Evolutionary conservation across 768 basidiomycete genomes (phyloP).

Genomic region (Candolleomyces aberdarensis): DNA sequence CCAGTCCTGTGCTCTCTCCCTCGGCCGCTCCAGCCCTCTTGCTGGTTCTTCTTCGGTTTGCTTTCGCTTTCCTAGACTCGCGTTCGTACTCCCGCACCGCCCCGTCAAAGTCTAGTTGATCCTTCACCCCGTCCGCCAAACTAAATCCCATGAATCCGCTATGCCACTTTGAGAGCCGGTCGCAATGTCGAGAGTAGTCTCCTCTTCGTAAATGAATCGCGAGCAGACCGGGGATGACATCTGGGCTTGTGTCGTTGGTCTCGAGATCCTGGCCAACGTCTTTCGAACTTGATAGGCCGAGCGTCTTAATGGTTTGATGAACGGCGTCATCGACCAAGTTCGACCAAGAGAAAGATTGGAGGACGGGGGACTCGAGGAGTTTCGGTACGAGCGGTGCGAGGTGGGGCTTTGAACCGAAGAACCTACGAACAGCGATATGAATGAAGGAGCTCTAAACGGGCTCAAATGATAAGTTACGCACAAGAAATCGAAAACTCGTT

Average conservation of each 20-base stretch:
- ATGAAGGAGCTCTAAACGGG: neutral
- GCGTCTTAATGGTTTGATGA: constrained; percentile 42
- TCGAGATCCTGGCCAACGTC: neutral
- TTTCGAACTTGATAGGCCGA: constrained; percentile 11
- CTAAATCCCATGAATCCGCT: constrained; percentile 50
- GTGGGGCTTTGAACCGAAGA: constrained; percentile 39
- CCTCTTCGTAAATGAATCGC: constrained; percentile 57
- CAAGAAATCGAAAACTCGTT: constrained; percentile 46
- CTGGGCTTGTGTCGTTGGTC: neutral
- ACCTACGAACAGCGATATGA: neutral
- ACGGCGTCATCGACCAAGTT: constrained; percentile 48
- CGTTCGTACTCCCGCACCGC: constrained; percentile 29
- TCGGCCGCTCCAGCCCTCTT: neutral
- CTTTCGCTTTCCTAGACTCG: neutral
- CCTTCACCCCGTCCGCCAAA: constrained; percentile 31
- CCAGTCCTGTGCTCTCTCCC: neutral
- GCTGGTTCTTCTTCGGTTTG: neutral
- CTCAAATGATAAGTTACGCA: constrained; percentile 24
- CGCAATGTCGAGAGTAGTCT: constrained; percentile 55
- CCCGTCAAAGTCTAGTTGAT: neutral
- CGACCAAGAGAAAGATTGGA: constrained; percentile 51
- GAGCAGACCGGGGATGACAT: constrained; percentile 37
- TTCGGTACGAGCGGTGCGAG: constrained; percentile 41
- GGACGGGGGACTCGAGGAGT: constrained; percentile 46
- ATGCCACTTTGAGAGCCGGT: constrained; percentile 43